These are phyloP conservation scores for Gleditsia sinensis DNA, from an alignment of 306 rosid genomes.

Conservation along the genomic window DNA sequence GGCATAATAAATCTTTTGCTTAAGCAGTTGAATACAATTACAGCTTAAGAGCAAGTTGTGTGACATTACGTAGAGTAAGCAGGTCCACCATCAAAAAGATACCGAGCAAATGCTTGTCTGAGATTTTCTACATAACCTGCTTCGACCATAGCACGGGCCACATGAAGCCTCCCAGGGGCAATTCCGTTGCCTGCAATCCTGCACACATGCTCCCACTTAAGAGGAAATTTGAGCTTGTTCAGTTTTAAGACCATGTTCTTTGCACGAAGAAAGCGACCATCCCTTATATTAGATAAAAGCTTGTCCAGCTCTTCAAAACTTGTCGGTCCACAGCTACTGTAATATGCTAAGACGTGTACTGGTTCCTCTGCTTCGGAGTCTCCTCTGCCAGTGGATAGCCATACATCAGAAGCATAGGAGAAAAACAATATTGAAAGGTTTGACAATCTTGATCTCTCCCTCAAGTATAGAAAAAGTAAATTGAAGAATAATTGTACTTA, in stretches of 20 bases:
- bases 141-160: conserved; percentile 94
- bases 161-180: conserved; percentile 96
- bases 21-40: conserved; percentile 5
- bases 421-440: neutral
- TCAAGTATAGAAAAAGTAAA: conserved; percentile 11
- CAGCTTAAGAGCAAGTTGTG: conserved; percentile 32
- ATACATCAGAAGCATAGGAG: conserved; percentile 31
- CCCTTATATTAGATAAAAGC: conserved; percentile 78
- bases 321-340: conserved; percentile 89
- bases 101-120: conserved; percentile 87
- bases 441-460: neutral
- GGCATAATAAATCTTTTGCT: neutral
- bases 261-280: conserved; percentile 89
- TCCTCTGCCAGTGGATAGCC: conserved; percentile 52
- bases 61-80: conserved; percentile 84
- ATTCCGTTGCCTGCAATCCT: conserved; percentile 92
- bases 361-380: conserved; percentile 83
- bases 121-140: conserved; percentile 90
- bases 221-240: conserved; percentile 84
- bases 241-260: conserved; percentile 80
- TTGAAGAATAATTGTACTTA: neutral
- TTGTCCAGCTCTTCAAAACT: conserved; percentile 69
- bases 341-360: conserved; percentile 94
- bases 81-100: conserved; percentile 97
- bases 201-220: conserved; percentile 94